phyloP scores from a whole-genome alignment of 2,329 filamentous ascomycete genomes.

The Penicillium fuscoglaucum region DNA sequence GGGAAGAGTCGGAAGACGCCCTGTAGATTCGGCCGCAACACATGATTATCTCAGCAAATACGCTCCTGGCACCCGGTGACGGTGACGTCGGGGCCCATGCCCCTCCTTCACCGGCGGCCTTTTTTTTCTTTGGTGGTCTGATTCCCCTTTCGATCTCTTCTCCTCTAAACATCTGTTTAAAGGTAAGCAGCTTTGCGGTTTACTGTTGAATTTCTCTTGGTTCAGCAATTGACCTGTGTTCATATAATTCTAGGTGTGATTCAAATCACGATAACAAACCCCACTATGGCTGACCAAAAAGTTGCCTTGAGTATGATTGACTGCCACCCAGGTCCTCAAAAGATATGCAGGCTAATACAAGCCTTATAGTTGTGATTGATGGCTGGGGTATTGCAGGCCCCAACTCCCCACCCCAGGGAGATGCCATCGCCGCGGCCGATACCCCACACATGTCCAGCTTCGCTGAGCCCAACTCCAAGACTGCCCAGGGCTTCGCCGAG shows the following conservation, averaged over 20 bases:
- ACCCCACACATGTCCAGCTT: conserved; percentile 96
- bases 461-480: conserved; percentile 63
- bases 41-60: conserved; percentile 2
- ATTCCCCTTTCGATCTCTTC: conserved; percentile 13
- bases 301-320: conserved; percentile 62
- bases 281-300: conserved; percentile 67
- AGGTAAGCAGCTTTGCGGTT: conserved; percentile 11
- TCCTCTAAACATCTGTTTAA: conserved; percentile 16
- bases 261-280: conserved; percentile 19
- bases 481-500: conserved; percentile 80
- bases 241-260: conserved; percentile 17
- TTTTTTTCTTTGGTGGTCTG: conserved; percentile 17
- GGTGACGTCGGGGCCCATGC: conserved; percentile 40
- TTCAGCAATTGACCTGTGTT: conserved; percentile 23
- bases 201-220: conserved; percentile 3
- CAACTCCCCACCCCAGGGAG: conserved; percentile 79
- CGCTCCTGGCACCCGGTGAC: conserved; percentile 11
- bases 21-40: neutral
- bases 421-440: conserved; percentile 90
- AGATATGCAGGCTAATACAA: conserved; percentile 16
- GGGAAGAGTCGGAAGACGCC: conserved; percentile 37
- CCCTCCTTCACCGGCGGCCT: conserved; percentile 35
- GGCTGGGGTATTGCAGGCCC: conserved; percentile 90
- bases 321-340: conserved; percentile 33
- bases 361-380: conserved; percentile 85